phyloP scores from a whole-genome alignment of 1,139 yeast genomes.

The Taphrina populina region DNA sequence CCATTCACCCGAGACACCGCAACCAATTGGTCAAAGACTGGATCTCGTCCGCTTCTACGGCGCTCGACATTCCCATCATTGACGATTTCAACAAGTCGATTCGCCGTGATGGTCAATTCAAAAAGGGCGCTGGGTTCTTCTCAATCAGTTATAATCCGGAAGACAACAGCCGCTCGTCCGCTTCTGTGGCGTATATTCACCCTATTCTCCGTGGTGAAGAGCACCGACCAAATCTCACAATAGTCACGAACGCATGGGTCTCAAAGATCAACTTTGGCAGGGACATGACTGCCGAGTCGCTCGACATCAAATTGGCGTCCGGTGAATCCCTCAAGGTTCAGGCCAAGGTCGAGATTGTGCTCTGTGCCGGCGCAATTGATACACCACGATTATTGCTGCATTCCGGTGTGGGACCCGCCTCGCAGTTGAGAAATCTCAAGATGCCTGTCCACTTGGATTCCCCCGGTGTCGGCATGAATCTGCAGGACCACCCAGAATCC shows the following conservation, averaged over 20 bases:
- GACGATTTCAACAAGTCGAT: conserved; percentile 19
- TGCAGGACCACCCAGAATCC: conserved; percentile 43
- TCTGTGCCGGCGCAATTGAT: conserved; percentile 43
- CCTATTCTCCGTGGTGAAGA: conserved; percentile 30
- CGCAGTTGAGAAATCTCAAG: conserved; percentile 40
- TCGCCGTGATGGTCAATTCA: conserved; percentile 18
- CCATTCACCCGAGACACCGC: conserved; percentile 20
- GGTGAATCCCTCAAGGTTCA: conserved; percentile 40
- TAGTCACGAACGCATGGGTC: conserved; percentile 28
- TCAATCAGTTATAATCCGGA: conserved; percentile 22
- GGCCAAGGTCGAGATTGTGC: conserved; percentile 42
- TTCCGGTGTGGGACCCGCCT: conserved; percentile 42
- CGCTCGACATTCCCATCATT: conserved; percentile 23
- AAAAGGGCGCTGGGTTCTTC: conserved; percentile 26
- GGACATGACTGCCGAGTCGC: conserved; percentile 7
- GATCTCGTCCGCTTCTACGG: conserved; percentile 18
- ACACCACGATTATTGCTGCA: conserved; percentile 43
- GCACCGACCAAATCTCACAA: conserved; percentile 22
- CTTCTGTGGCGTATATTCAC: conserved; percentile 25
- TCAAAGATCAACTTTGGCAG: conserved; percentile 15
- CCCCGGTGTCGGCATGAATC: conserved; percentile 43
- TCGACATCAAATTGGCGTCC: conserved; percentile 38
- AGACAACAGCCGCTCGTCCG: conserved; percentile 17
- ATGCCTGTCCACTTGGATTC: conserved; percentile 42
- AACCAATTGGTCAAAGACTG: conserved; percentile 27